A percentile compares a stretch with the other conserved stretches of the same genome.
phyloP scores from a whole-genome alignment of 345 rosid species.

The Orychophragmus violaceus region DNA sequence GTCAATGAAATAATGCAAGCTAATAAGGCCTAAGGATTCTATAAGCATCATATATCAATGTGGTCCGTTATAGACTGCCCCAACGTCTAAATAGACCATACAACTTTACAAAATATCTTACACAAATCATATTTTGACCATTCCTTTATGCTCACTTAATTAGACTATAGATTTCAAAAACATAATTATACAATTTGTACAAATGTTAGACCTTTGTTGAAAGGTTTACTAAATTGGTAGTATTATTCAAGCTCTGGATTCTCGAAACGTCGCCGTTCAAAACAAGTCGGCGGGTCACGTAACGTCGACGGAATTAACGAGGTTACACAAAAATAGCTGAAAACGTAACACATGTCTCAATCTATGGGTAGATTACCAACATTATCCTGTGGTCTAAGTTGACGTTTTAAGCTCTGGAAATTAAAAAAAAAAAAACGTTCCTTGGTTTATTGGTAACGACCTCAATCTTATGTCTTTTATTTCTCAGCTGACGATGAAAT shows the following conservation, averaged over 20 bases:
- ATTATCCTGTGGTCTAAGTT: conserved; percentile 1
- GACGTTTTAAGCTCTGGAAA: conserved; percentile 1
- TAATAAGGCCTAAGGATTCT: not conserved
- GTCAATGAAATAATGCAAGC: not conserved
- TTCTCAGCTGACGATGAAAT: not conserved
- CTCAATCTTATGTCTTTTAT: not conserved
- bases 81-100: not conserved
- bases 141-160: not conserved
- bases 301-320: conserved; percentile 15
- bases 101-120: not conserved
- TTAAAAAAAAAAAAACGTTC: not conserved
- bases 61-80: not conserved
- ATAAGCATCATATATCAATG: not conserved
- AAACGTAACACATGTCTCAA: conserved; percentile 10
- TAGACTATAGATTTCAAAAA: not conserved
- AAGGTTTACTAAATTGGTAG: not conserved
- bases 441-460: not conserved
- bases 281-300: conserved; percentile 18
- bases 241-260: not conserved
- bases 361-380: conserved; percentile 24
- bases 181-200: not conserved
- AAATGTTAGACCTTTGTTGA: conserved; percentile 10
- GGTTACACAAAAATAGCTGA: not conserved
- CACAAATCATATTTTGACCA: not conserved
- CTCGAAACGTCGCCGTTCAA: conserved; percentile 12